Conservation (phyloP, 768 basidiomycete genomes). For the Auricularia heimuer region DNA sequence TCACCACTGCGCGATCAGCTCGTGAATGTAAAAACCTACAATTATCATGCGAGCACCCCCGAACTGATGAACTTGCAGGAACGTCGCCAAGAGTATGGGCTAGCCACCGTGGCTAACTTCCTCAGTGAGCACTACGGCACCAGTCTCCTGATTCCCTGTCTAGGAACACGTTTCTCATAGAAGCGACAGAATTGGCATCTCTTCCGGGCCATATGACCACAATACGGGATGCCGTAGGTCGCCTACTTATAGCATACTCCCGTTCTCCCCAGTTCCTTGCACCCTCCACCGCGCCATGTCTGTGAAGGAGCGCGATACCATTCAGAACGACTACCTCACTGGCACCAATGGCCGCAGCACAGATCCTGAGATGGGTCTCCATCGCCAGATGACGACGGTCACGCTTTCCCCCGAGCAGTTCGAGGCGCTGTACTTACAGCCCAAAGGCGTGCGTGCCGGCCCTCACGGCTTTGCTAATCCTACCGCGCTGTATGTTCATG, state of each 20-base stretch:
- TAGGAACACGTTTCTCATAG: too few species aligned
- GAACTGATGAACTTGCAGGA: too few species aligned
- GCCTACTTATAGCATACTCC: not conserved
- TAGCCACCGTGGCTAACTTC: too few species aligned
- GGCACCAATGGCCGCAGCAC: not conserved
- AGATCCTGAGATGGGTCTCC: not conserved
- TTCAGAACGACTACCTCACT: not conserved
- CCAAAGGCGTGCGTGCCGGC: conserved; percentile 2
- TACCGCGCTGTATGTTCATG: conserved; percentile 6
- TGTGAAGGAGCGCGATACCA: not conserved
- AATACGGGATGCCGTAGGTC: not conserved
- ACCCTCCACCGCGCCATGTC: not conserved
- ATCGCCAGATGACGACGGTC: conserved; percentile 7
- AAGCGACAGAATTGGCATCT: too few species aligned
- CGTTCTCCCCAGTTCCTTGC: not conserved
- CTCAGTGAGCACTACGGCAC: too few species aligned
- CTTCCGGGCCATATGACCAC: too few species aligned
- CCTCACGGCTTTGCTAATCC: conserved; percentile 8
- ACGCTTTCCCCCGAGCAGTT: conserved; percentile 11
- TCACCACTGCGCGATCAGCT: too few species aligned
- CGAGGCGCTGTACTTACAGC: conserved; percentile 11
- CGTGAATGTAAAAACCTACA: too few species aligned
- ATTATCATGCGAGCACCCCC: too few species aligned
- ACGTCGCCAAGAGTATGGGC: too few species aligned
- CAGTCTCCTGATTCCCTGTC: too few species aligned